Evolutionary conservation across 805 yeast genomes (phyloP).

Genomic region (Lachancea sp.): DNA sequence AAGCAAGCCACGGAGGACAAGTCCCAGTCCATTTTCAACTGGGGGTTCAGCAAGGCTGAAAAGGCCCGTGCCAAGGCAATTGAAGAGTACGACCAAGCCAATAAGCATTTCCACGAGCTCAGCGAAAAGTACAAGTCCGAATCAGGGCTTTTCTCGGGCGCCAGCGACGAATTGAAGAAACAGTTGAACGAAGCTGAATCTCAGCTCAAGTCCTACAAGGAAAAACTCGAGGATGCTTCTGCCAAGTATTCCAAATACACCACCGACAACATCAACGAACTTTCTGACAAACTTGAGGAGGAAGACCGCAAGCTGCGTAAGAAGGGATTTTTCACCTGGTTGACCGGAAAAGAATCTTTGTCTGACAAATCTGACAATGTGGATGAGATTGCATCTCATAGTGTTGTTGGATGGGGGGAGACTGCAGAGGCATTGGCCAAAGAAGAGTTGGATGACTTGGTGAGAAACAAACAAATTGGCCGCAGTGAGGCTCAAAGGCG

Average conservation of each 20-base stretch:
- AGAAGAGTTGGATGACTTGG: conserved; percentile 31
- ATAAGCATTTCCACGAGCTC: conserved; percentile 22
- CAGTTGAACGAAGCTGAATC: conserved; percentile 16
- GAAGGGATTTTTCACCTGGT: conserved; percentile 23
- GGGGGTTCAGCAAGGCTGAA: conserved; percentile 28
- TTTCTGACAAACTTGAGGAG: conserved; percentile 22
- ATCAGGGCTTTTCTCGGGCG: conserved; percentile 18
- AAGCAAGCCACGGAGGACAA: conserved; percentile 14
- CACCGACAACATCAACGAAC: conserved; percentile 21
- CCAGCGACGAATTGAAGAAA: conserved; percentile 14
- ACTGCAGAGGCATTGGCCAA: conserved; percentile 36
- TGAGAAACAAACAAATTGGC: conserved; percentile 17
- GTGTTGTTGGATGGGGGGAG: conserved; percentile 44
- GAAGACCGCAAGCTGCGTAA: conserved; percentile 19
- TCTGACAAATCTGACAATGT: conserved; percentile 10
- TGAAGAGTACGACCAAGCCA: conserved; percentile 25
- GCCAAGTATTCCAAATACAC: conserved; percentile 16
- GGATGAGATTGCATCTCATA: conserved; percentile 31
- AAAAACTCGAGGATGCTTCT: conserved; percentile 19
- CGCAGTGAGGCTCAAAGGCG: conserved; percentile 31
- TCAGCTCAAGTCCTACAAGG: conserved; percentile 15
- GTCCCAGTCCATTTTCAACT: conserved; percentile 23
- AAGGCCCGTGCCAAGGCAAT: conserved; percentile 26
- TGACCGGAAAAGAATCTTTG: conserved; percentile 13
- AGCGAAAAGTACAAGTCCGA: conserved; percentile 12